Evolutionary conservation across 371 early-diverging fungal species (phyloP).

Genomic region (Funneliformis caledonium): DNA sequence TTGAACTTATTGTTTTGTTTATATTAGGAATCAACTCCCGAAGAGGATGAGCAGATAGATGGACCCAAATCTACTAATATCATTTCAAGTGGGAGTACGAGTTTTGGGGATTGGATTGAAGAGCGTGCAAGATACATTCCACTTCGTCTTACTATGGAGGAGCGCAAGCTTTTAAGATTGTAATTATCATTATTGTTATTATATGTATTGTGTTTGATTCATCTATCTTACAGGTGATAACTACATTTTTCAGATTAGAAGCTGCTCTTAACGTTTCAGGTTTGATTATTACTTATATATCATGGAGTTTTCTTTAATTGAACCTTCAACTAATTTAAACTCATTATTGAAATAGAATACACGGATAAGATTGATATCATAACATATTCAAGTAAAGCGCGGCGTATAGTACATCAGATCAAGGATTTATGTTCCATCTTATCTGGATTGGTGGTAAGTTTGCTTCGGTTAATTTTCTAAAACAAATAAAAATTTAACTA

Average conservation of each 20-base stretch:
- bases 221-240: not conserved
- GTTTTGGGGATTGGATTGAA: slow-evolving; percentile 75
- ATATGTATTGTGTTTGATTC: not conserved
- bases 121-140: slow-evolving; percentile 92
- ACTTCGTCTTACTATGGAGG: slow-evolving; percentile 81
- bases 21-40: slow-evolving; percentile 28
- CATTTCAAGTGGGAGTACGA: slow-evolving; percentile 49
- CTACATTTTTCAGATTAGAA: slow-evolving; percentile 63
- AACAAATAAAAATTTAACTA: not conserved
- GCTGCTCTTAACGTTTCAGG: slow-evolving; percentile 92
- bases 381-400: slow-evolving; percentile 75
- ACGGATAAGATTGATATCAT: slow-evolving; percentile 93
- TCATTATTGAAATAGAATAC: slow-evolving; percentile 53
- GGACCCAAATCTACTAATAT: slow-evolving; percentile 48
- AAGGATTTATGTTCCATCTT: slow-evolving; percentile 93
- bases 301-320: not conserved
- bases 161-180: slow-evolving; percentile 88
- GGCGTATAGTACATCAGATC: slow-evolving; percentile 93
- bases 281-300: slow-evolving; percentile 25
- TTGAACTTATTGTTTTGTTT: slow-evolving; percentile 20
- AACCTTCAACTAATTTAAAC: not conserved
- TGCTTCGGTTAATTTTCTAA: slow-evolving; percentile 51
- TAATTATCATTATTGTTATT: slow-evolving; percentile 42
- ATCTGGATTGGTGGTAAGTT: slow-evolving; percentile 76
- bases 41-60: slow-evolving; percentile 42